Evolutionary conservation across 2,329 filamentous ascomycete genomes (phyloP).

Genomic region (Plectosphaerella plurivora): DNA sequence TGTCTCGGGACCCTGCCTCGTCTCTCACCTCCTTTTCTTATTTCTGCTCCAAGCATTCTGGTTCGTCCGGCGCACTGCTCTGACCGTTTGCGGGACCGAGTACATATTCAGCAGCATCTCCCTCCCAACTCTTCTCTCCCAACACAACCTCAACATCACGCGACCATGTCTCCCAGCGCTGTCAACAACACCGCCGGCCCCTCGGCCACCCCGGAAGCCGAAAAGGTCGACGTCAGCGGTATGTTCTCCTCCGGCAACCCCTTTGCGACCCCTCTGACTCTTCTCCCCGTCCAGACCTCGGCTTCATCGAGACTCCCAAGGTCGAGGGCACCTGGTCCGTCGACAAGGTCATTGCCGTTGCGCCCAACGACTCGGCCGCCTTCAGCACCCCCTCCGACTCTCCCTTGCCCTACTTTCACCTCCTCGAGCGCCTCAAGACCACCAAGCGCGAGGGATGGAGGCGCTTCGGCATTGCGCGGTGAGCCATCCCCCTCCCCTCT

Average conservation of each 20-base stretch:
- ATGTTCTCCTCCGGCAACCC: background rate
- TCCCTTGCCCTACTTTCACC: constrained; percentile 88
- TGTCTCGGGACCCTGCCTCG: no score
- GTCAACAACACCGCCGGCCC: background rate
- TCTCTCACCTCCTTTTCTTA: no score
- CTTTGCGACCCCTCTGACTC: background rate
- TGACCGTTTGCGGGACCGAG: no score
- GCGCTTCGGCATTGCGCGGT: constrained; percentile 71
- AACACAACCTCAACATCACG: background rate
- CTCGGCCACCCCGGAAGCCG: background rate
- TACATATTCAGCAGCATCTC: no score
- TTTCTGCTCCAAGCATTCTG: no score
- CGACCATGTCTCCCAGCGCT: constrained; percentile 3
- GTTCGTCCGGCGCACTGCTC: no score
- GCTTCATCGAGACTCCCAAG: constrained; percentile 15
- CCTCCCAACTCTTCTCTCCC: background rate
- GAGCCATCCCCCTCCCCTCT: constrained; percentile 1
- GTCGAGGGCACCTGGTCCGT: constrained; percentile 18
- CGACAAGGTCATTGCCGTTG: constrained; percentile 12
- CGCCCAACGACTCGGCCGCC: background rate
- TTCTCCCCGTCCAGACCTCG: constrained; percentile 12
- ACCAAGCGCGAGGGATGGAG: constrained; percentile 96
- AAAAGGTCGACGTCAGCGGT: constrained; percentile 9
- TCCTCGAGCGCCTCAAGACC: constrained; percentile 90
- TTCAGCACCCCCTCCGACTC: constrained; percentile 38